Conservation (phyloP, 2,329 filamentous ascomycete species). For the Fusarium tuaranense region DNA sequence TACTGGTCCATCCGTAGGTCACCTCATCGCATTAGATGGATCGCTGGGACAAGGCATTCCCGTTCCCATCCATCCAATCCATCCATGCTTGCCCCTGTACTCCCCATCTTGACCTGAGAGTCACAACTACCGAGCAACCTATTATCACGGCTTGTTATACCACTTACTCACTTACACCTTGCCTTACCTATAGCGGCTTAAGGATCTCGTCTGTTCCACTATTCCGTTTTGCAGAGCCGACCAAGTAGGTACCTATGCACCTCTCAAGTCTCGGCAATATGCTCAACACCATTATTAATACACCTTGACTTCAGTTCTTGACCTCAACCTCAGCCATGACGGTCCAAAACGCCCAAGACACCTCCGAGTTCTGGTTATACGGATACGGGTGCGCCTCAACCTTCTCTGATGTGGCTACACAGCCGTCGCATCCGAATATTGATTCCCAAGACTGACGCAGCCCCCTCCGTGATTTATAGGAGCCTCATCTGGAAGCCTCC, state of each 20-base stretch:
- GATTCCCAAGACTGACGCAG: slow-evolving; percentile 8
- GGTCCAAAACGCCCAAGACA: slow-evolving; percentile 46
- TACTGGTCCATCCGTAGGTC: neutral
- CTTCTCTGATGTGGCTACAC: slow-evolving; percentile 1
- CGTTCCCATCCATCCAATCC: neutral
- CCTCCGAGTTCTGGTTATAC: slow-evolving; percentile 90
- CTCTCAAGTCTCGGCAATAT: neutral
- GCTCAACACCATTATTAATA: slow-evolving; percentile 28
- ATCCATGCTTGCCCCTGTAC: neutral
- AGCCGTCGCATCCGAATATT: slow-evolving; percentile 17
- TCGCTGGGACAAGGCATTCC: slow-evolving; percentile 11
- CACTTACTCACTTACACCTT: neutral
- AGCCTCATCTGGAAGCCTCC: slow-evolving; percentile 99
- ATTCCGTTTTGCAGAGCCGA: neutral
- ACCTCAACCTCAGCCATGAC: slow-evolving; percentile 51
- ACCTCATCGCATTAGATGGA: slow-evolving; percentile 20
- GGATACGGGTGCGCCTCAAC: slow-evolving; percentile 82
- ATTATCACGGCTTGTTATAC: neutral
- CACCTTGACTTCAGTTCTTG: neutral
- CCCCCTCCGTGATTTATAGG: slow-evolving; percentile 52
- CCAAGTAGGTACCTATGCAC: neutral
- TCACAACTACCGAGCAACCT: slow-evolving; percentile 6
- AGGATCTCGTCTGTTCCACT: neutral
- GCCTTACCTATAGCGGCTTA: neutral
- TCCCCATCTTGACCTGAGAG: neutral